phyloP scores from a whole-genome alignment of 2,329 filamentous ascomycete genomes.

The Parastagonospora avenae region DNA sequence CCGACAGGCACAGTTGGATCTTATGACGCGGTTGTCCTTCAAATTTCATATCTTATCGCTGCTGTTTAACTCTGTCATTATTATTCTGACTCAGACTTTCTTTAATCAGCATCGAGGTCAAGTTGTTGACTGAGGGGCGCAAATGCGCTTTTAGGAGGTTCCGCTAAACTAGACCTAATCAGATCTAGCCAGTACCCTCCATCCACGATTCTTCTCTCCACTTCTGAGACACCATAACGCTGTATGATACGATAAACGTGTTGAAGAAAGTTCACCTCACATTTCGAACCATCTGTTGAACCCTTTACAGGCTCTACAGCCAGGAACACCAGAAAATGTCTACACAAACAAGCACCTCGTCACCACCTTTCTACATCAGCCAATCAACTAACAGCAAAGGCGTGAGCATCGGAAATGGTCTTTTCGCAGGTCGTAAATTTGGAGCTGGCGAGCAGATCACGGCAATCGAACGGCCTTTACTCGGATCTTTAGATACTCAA shows the following conservation, averaged over 20 bases:
- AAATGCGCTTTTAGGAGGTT: no score
- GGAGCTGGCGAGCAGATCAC: constrained; percentile 56
- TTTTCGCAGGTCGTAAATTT: constrained; percentile 60
- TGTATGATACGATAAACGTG: neutral
- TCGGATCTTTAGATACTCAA: constrained; percentile 59
- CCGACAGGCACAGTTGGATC: constrained; percentile 60
- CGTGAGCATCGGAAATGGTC: constrained; percentile 54
- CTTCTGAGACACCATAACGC: neutral
- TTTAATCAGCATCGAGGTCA: no score
- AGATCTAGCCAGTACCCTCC: neutral
- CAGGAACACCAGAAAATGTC: neutral
- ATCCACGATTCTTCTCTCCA: neutral
- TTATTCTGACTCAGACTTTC: no score
- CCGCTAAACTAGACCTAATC: neutral
- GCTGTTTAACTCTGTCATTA: no score
- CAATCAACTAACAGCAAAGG: constrained; percentile 25
- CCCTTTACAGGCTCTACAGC: neutral
- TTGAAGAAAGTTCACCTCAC: neutral
- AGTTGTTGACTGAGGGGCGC: no score
- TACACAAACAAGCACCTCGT: neutral
- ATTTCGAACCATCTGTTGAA: neutral
- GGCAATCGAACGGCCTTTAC: constrained; percentile 56
- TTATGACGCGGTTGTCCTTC: constrained; percentile 64
- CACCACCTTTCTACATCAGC: constrained; percentile 25
- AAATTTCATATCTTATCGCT: constrained; percentile 60